A percentile compares a stretch with the other conserved stretches of the same genome.
These are phyloP conservation scores for Eucalyptus cloeziana DNA, from an alignment of 345 rosid genomes.

Conservation along the genomic window DNA sequence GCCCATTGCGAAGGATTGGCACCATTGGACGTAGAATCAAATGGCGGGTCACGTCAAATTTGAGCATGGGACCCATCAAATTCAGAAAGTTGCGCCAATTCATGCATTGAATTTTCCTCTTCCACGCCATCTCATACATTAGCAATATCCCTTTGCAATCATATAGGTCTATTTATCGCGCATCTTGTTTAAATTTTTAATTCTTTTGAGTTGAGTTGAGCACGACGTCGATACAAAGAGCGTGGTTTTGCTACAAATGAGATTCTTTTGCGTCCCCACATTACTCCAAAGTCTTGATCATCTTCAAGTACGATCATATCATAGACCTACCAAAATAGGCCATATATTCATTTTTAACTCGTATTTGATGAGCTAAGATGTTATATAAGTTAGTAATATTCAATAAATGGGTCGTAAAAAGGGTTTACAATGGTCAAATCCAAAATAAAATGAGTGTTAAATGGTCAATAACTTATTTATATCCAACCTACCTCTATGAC, in stretches of 20 bases:
- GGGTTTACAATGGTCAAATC: too few relatives aligned
- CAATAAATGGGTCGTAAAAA: too few relatives aligned
- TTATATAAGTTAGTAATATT: not conserved
- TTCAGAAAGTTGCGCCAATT: not conserved
- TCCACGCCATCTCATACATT: not conserved
- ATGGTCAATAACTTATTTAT: not conserved
- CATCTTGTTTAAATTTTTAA: not conserved
- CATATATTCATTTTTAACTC: too few relatives aligned
- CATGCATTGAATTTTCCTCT: not conserved
- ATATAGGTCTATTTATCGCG: not conserved
- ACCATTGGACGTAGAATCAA: not conserved
- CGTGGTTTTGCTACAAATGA: not conserved
- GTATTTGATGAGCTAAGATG: not conserved
- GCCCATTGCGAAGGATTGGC: not conserved
- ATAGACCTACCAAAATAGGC: too few relatives aligned
- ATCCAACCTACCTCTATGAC: not conserved
- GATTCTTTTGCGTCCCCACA: rapidly evolving
- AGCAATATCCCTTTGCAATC: not conserved
- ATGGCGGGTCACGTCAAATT: not conserved
- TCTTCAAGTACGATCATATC: not conserved
- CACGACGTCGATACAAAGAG: not conserved
- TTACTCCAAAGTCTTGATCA: not conserved
- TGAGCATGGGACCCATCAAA: not conserved
- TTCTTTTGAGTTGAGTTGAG: not conserved
- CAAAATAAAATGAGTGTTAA: not conserved